Base-by-base conservation (phyloP, 169 alveolate species). In the Eimeria praecox region DNA sequence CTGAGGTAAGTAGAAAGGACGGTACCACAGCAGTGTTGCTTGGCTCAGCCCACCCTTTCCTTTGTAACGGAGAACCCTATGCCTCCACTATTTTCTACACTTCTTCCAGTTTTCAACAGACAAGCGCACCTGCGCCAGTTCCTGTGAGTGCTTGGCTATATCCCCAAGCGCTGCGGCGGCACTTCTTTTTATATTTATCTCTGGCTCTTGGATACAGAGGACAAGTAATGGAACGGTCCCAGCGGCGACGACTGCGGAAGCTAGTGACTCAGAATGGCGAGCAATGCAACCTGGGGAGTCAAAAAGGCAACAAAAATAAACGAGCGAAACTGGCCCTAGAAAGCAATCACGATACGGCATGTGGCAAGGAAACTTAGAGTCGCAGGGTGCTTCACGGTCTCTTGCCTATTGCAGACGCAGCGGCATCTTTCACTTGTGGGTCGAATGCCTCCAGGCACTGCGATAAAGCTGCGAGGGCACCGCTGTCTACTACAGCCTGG, bases 381-480 rank as follows among this genome's bases (percentile, higher is more conserved):
- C 12, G 46, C 46, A 38, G 12, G 46, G 88, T n/a, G 64, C 5
- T 78, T 78, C 64, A 24, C 95, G 5, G 77, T n/a, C 5, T 66
- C 87, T 18, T 94, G 92, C 97, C 98, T 40, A 96, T 83, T 30
- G 97, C 98, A 96, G 97, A 97, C 1, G 99, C 99, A 2, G 99
- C 99, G 2, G 99, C 98, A 94, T 98, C 99, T 66, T 98, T 98
- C 44, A 99, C 99, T 35, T 98, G 97, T 0, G 99, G 99, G 87
- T 99, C 99, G 92, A 99, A 99, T 96, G 98, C 99, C 91, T 99
- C 99, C 75, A 99, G 98, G 95, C 99, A 99, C 71, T 97, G 96
- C 27, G 98, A 96, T 73, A 99, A 95, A 3, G 99, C 99, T 77
- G 98, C 99, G 64, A 98, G 96, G 22, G 99, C 99, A 35, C 99